phyloP scores from a whole-genome alignment of 2,329 filamentous ascomycete species.

The Fusarium vanettenii region DNA sequence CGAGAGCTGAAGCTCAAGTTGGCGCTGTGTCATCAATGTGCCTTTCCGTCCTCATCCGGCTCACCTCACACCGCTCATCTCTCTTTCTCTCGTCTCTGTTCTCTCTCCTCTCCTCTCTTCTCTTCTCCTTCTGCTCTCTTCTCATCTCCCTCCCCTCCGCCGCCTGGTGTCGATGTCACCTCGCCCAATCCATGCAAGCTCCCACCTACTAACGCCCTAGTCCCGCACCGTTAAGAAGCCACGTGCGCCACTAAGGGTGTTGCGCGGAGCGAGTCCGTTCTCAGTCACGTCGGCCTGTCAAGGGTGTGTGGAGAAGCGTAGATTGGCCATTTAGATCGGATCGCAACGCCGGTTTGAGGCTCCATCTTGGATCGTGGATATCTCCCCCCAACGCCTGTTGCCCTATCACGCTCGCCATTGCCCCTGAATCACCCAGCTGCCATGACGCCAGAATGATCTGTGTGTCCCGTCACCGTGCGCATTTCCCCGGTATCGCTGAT shows the following conservation, averaged over 20 bases:
- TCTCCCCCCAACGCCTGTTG: constrained; percentile 3
- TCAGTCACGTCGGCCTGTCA: constrained; percentile 21
- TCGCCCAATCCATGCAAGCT: constrained; percentile 34
- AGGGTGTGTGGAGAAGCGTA: constrained; percentile 37
- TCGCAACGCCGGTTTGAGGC: constrained; percentile 32
- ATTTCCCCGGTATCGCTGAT: constrained; percentile 25
- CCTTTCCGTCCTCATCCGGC: constrained; percentile 19
- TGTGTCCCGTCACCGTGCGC: constrained; percentile 27
- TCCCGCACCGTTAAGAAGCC: constrained; percentile 46
- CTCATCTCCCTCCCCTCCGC: constrained; percentile 8
- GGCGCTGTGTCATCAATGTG: constrained; percentile 24
- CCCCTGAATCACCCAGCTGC: constrained; percentile 24
- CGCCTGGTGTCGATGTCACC: constrained; percentile 16
- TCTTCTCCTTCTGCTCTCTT: constrained; percentile 9
- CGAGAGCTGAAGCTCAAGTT: constrained; percentile 25
- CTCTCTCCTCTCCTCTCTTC: constrained; percentile 18
- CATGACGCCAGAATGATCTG: constrained; percentile 18
- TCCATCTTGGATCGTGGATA: constrained; percentile 26
- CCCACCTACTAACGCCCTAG: constrained; percentile 37
- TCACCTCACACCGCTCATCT: constrained; percentile 35
- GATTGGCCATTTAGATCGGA: constrained; percentile 41
- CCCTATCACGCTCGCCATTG: constrained; percentile 29
- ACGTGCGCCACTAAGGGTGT: constrained; percentile 44
- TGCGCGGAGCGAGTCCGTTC: constrained; percentile 21
- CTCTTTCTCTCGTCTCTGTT: background rate